Evolutionary conservation across 2,329 filamentous ascomycete genomes (phyloP).

Genomic region (Diaporthe sp.): DNA sequence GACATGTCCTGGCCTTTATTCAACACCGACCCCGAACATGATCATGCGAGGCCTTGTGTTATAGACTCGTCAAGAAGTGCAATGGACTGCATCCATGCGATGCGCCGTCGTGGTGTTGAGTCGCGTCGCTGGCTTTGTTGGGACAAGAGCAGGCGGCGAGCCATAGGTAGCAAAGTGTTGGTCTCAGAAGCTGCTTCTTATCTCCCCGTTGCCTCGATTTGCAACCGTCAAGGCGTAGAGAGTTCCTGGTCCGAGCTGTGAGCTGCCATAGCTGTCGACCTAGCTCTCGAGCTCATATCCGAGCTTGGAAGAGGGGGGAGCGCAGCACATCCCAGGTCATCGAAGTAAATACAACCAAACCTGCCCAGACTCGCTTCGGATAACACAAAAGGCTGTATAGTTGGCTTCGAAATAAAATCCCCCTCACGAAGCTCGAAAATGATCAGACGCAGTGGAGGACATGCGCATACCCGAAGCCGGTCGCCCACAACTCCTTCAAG

Average conservation of each 20-base stretch:
- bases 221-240: background rate
- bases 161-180: background rate
- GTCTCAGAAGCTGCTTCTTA: background rate
- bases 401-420: background rate
- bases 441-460: background rate
- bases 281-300: background rate
- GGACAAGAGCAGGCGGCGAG: background rate
- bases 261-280: background rate
- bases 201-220: background rate
- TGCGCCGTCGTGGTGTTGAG: background rate
- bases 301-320: background rate
- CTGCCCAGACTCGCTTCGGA: too few relatives aligned
- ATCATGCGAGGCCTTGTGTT: background rate
- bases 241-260: background rate
- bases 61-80: background rate
- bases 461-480: too few relatives aligned
- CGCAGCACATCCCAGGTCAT: too few relatives aligned
- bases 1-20: background rate
- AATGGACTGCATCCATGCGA: background rate
- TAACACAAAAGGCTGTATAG: background rate
- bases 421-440: background rate
- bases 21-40: background rate
- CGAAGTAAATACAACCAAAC: background rate
- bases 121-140: background rate
- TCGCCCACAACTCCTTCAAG: background rate